A percentile compares a stretch with the other conserved stretches of the same genome.
phyloP scores from a whole-genome alignment of 2,329 filamentous ascomycete genomes.

The Neonectria hederae region DNA sequence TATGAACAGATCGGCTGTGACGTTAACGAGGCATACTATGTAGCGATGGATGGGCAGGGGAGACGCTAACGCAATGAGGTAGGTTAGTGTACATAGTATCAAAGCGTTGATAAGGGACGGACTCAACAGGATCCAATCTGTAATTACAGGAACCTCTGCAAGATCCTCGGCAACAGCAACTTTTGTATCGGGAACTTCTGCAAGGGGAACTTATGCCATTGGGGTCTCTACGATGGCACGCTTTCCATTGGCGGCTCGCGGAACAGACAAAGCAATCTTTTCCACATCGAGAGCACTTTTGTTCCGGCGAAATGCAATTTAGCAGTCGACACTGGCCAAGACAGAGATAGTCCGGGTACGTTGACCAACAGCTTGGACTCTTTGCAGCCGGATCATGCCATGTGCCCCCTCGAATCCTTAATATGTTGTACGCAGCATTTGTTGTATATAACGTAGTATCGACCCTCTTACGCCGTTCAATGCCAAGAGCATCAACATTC shows the following conservation, averaged over 20 bases:
- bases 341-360: background rate
- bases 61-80: background rate
- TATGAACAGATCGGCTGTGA: background rate
- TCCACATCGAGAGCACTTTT: background rate
- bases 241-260: background rate
- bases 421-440: background rate
- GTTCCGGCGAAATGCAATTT: background rate
- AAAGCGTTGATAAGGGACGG: background rate
- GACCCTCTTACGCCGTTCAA: background rate
- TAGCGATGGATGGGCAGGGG: background rate
- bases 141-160: background rate
- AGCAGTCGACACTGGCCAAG: background rate
- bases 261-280: background rate
- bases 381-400: background rate
- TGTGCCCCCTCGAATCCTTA: background rate
- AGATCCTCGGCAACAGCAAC: background rate
- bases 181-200: background rate
- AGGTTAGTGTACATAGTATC: background rate
- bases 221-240: background rate
- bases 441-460: background rate
- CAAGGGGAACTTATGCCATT: background rate
- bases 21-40: background rate
- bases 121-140: background rate
- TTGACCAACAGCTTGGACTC: background rate
- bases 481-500: background rate